Conservation (phyloP, 2,329 filamentous ascomycete species). For the Lasiodiplodia hormozganensis region DNA sequence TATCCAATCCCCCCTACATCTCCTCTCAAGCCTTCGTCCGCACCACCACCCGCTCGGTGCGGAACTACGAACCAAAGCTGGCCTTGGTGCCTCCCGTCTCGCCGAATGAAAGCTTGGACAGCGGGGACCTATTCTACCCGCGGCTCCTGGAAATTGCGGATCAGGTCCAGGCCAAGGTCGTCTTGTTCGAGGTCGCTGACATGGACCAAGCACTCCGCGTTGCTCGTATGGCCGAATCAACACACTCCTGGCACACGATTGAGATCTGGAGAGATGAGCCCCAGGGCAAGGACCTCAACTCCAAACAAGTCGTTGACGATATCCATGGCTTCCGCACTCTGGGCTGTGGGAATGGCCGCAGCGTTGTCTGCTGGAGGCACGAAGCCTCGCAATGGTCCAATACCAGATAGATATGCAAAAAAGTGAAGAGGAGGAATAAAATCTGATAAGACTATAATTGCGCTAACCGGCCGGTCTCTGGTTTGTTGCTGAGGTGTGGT, state of each 20-base stretch:
- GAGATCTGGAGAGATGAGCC: slow-evolving; percentile 75
- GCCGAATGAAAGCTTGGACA: not conserved
- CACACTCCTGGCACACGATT: slow-evolving; percentile 48
- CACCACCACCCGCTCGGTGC: slow-evolving; percentile 75
- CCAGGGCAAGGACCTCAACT: slow-evolving; percentile 44
- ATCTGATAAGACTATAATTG: slow-evolving; percentile 3
- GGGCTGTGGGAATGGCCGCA: slow-evolving; percentile 52
- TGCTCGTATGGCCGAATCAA: slow-evolving; percentile 53
- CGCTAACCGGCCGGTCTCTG: slow-evolving; percentile 25
- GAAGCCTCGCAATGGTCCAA: slow-evolving; percentile 40
- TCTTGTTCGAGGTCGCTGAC: slow-evolving; percentile 77
- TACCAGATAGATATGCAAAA: slow-evolving; percentile 1
- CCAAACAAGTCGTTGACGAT: not conserved
- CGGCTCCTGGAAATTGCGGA: slow-evolving; percentile 65
- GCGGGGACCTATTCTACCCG: slow-evolving; percentile 70
- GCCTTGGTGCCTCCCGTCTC: slow-evolving; percentile 68
- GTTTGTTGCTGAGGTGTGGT: too few relatives aligned
- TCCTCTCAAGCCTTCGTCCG: slow-evolving; percentile 68
- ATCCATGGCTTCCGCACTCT: slow-evolving; percentile 33
- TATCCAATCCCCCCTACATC: slow-evolving; percentile 93
- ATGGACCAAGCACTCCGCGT: slow-evolving; percentile 72
- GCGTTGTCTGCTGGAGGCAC: slow-evolving; percentile 51
- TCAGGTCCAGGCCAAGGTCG: slow-evolving; percentile 58
- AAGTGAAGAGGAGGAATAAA: not conserved
- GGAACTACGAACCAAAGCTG: slow-evolving; percentile 78